These are phyloP conservation scores for Striga hermonthica DNA, from an alignment of 305 asterid genomes.

Conservation along the genomic window DNA sequence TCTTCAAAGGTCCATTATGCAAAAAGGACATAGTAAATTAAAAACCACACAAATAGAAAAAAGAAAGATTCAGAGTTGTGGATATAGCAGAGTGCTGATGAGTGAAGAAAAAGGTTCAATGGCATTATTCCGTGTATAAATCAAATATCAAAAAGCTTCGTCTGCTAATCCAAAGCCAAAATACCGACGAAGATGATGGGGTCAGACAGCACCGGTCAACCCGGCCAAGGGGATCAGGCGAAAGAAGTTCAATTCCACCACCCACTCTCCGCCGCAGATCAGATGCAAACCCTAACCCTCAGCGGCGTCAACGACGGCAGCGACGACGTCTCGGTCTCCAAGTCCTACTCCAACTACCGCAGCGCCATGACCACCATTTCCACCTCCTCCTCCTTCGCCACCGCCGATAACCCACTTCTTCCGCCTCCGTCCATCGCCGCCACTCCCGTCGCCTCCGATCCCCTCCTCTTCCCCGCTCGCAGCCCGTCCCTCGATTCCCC, in stretches of 20 bases:
- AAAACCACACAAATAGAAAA: too few relatives aligned
- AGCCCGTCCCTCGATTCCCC: slow-evolving; percentile 43
- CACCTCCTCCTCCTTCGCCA: slow-evolving; percentile 35
- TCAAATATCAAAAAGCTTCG: too few relatives aligned
- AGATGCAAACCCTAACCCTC: slow-evolving; percentile 61
- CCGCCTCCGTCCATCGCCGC: slow-evolving; percentile 45
- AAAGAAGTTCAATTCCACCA: slow-evolving; percentile 35
- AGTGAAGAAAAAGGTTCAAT: too few relatives aligned
- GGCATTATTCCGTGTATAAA: too few relatives aligned
- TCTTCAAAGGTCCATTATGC: too few relatives aligned
- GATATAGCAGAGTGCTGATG: too few relatives aligned
- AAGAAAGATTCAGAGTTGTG: too few relatives aligned
- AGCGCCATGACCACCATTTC: slow-evolving; percentile 62
- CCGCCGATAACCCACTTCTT: slow-evolving; percentile 45
- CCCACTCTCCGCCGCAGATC: slow-evolving; percentile 45
- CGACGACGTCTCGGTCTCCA: slow-evolving; percentile 54
- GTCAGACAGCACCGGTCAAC: slow-evolving; percentile 35
- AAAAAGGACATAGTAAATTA: too few relatives aligned
- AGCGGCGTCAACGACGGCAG: slow-evolving; percentile 36
- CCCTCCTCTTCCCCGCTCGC: slow-evolving; percentile 45
- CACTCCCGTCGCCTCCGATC: slow-evolving; percentile 54
- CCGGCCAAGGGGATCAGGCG: slow-evolving; percentile 29
- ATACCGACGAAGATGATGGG: slow-evolving; percentile 45
- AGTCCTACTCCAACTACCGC: slow-evolving; percentile 55
- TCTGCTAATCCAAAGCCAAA: neutral